These are phyloP conservation scores for Agrocybe praecox DNA, from an alignment of 768 basidiomycete genomes.

Conservation along the genomic window DNA sequence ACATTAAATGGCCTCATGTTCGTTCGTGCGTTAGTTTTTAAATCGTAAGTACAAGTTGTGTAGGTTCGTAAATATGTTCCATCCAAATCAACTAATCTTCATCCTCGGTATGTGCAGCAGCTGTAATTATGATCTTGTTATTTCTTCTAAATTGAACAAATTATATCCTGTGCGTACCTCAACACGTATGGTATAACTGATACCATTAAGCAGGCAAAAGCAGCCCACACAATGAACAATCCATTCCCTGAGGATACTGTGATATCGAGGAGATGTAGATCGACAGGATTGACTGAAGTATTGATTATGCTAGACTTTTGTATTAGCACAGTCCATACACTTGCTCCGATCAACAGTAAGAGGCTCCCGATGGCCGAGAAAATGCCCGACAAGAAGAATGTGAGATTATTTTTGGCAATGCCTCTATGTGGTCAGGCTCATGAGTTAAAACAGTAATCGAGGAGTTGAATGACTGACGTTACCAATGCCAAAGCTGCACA, in stretches of 20 bases:
- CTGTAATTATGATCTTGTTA: conserved; percentile 33
- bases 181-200: conserved; percentile 79
- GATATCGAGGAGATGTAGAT: conserved; percentile 56
- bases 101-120: conserved; percentile 82
- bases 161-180: conserved; percentile 48
- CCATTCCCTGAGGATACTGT: conserved; percentile 61
- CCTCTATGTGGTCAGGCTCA: conserved; percentile 48
- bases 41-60: conserved; percentile 4
- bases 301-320: conserved; percentile 67
- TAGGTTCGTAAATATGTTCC: conserved; percentile 17
- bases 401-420: conserved; percentile 59
- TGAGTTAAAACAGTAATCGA: conserved; percentile 7
- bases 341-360: conserved; percentile 67
- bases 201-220: conserved; percentile 65
- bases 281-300: conserved; percentile 37
- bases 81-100: conserved; percentile 3
- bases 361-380: conserved; percentile 63
- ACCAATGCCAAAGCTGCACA: conserved; percentile 65
- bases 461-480: conserved; percentile 48
- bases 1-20: not conserved
- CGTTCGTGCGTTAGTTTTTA: not conserved
- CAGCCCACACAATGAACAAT: conserved; percentile 72
- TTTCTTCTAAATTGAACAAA: not conserved
- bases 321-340: conserved; percentile 79
- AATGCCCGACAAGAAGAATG: conserved; percentile 69